Conservation (phyloP, 805 yeast genomes). For the Kazachstania bromeliacearum region DNA sequence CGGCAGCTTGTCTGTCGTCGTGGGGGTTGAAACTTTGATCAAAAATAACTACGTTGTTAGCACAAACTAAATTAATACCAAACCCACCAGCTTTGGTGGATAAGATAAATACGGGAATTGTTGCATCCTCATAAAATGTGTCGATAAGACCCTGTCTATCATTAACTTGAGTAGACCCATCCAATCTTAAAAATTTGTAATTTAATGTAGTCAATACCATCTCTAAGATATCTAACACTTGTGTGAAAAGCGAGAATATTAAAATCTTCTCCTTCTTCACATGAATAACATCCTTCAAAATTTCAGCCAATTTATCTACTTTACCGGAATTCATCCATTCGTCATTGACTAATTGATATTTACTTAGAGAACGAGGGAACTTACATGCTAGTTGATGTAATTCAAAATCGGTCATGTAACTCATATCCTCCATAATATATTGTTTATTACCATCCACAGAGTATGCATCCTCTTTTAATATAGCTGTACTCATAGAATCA, state of each 20-base stretch:
- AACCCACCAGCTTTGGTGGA: constrained; percentile 98
- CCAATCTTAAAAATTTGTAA: constrained; percentile 72
- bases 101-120: constrained; percentile 75
- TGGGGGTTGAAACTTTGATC: constrained; percentile 97
- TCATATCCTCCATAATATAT: constrained; percentile 88
- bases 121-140: constrained; percentile 69
- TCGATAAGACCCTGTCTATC: constrained; percentile 88
- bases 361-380: constrained; percentile 56
- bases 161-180: constrained; percentile 91
- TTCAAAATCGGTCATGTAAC: constrained; percentile 88
- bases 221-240: constrained; percentile 82
- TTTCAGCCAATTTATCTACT: constrained; percentile 42
- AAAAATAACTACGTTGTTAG: constrained; percentile 81
- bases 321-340: constrained; percentile 68
- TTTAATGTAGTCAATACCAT: constrained; percentile 52
- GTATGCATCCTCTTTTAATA: constrained; percentile 76
- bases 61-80: constrained; percentile 93
- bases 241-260: constrained; percentile 87
- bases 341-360: constrained; percentile 43
- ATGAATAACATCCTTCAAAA: constrained; percentile 47
- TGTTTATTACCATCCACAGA: constrained; percentile 57
- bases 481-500: constrained; percentile 60
- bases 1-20: constrained; percentile 98
- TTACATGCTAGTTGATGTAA: constrained; percentile 62
- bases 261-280: constrained; percentile 55